Evolutionary conservation across 176 grass and related monocot genomes (phyloP).

Genomic region (Triticum dicoccoides): DNA sequence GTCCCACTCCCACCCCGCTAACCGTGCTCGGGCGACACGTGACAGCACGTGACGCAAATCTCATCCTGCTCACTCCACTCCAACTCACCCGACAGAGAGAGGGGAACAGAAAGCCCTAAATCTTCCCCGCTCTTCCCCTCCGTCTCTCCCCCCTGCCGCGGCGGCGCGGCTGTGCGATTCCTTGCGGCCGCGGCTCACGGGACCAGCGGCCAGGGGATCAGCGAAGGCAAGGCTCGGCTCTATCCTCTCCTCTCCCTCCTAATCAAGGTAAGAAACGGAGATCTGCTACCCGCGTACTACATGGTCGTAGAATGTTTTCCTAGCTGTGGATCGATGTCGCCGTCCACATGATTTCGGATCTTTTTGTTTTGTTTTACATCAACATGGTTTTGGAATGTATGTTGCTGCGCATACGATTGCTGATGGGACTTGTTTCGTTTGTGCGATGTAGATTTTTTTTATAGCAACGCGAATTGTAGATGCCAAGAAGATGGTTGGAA

Average conservation of each 20-base stretch:
- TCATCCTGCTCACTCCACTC: neutral
- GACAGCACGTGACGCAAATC: neutral
- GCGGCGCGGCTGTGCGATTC: neutral
- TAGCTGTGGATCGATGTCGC: neutral
- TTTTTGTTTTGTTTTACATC: neutral
- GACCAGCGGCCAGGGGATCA: neutral
- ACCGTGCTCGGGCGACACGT: too few relatives aligned
- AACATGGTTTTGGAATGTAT: neutral
- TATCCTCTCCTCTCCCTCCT: neutral
- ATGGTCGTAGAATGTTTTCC: neutral
- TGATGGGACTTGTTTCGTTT: neutral
- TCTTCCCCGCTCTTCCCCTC: neutral
- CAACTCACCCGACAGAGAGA: neutral
- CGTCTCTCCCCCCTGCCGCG: neutral
- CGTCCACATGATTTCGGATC: neutral
- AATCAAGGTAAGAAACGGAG: neutral
- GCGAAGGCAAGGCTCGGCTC: neutral
- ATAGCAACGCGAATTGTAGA: neutral
- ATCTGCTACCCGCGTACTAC: neutral
- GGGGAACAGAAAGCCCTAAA: neutral
- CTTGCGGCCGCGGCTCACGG: too few relatives aligned
- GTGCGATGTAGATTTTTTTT: neutral
- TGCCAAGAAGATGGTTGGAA: neutral
- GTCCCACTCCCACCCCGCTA: too few relatives aligned
- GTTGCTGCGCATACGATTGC: neutral